Evolutionary conservation across 78 protist species (phyloP), one percentile per base, ranked within the genome.

Genomic region (Thecamonas trahens): DNA sequence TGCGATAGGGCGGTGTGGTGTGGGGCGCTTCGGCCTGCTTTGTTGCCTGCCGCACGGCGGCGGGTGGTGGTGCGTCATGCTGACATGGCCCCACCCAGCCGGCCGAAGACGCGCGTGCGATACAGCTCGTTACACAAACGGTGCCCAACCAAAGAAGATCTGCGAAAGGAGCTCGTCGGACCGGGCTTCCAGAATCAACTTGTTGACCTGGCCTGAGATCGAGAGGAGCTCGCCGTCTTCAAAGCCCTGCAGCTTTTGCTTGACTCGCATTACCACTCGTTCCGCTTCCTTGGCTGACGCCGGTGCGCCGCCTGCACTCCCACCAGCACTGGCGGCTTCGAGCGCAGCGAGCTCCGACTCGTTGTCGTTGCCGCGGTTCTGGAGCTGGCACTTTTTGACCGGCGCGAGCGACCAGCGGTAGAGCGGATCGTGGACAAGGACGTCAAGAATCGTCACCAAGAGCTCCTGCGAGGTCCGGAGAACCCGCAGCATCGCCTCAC

Each of bases 381-480:
- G 28, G 50, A 34, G 40, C 37, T 50, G 61, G 50, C 66, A n/a
- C n/a, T n/a, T n/a, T 28, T 17, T 8, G 49, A 58, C n/a, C 8
- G 61, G 68, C 18, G 61, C 13, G 22, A 78, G 24, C 2, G 71
- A 1, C 90, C 90, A 84, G 24, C 44, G 5, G 49, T 57, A 70
- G 61, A 85, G 37, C 9, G 90, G 90, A 52, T 85, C 90, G 59
- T 79, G 78, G 6, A 79, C 32, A 8, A 85, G 24, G 24, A 80
- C 90, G 13, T 77, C 67, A 14, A 74, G 57, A 29, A 72, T 35
- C 35, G 85, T 73, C 40, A 77, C 8, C 44, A 83, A 52, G 18
- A 28, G 11, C 13, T 32, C 76, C 3, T 59, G 64, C 4, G 22
- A 0, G 24, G 6, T 28, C 9, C 82, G 74, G 17, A 85, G 37